Percentiles rank a stretch among this genome's conserved stretches.
Evolutionary conservation across 768 basidiomycete species (phyloP).

Genomic region (Termitomyces sp.): DNA sequence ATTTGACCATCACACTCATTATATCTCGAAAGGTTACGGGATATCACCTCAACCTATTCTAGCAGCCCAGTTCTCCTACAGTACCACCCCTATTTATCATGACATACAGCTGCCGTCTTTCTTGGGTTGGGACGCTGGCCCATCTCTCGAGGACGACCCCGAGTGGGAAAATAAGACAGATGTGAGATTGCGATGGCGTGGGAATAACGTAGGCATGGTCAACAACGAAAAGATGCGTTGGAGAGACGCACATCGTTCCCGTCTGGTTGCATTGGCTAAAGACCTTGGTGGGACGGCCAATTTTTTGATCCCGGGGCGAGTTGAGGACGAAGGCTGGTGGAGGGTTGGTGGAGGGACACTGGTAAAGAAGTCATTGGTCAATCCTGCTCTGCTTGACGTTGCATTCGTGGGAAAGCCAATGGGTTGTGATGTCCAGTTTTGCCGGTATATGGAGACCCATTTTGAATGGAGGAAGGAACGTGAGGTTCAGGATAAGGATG

Average conservation of each 20-base stretch:
- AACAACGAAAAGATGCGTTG: slow-evolving; percentile 34
- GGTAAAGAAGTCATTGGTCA: slow-evolving; percentile 32
- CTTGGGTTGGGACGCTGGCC: slow-evolving; percentile 35
- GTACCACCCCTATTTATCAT: slow-evolving; percentile 27
- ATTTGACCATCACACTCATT: slow-evolving; percentile 40
- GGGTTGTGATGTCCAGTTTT: slow-evolving; percentile 39
- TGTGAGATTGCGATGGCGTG: slow-evolving; percentile 62
- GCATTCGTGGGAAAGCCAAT: slow-evolving; percentile 43
- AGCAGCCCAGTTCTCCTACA: slow-evolving; percentile 42
- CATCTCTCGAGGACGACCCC: slow-evolving; percentile 40
- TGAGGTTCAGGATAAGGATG: slow-evolving; percentile 28
- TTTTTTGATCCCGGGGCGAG: slow-evolving; percentile 27
- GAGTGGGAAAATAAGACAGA: slow-evolving; percentile 60
- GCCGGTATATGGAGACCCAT: slow-evolving; percentile 35
- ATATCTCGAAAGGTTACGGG: slow-evolving; percentile 34
- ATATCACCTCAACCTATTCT: slow-evolving; percentile 32
- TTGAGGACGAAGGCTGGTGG: slow-evolving; percentile 11
- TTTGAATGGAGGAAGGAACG: slow-evolving; percentile 47
- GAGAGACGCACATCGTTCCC: slow-evolving; percentile 42
- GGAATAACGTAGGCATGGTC: slow-evolving; percentile 62
- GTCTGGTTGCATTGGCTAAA: slow-evolving; percentile 37
- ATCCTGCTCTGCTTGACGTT: slow-evolving; percentile 53
- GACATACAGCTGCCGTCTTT: slow-evolving; percentile 41
- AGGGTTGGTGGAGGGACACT: slow-evolving; percentile 30
- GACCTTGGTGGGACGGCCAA: slow-evolving; percentile 27